Base-by-base conservation (phyloP, 768 basidiomycete genomes). In the Mycena chlorophos region DNA sequence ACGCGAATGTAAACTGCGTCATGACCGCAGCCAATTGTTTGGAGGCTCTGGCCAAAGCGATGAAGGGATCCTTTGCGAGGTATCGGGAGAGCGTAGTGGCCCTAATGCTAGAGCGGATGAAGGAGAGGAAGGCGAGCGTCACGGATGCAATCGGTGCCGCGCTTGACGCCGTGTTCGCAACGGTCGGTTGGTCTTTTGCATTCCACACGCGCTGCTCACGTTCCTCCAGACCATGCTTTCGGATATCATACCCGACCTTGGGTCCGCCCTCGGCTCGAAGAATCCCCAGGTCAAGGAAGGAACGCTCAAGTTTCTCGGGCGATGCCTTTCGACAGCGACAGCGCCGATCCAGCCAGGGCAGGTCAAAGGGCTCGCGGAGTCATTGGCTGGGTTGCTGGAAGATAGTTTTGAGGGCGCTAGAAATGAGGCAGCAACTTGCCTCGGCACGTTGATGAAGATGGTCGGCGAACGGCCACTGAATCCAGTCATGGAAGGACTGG, bases 241-340 rank as follows among this genome's bases (percentile, higher is more conserved):
- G 25, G 94, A 97, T 57, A 83, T 94, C 39, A 77, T 92, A 50
- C 87, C 92, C 14, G 93, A 98, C 69, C 75, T 96, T 39, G 77
- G 90, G 37, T 78, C 85, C 3, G 82, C 87, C 0, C 74, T 96
- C 17, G 85, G 85, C 61, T 87, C 87, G 52, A 99, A 98, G 75
- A 99, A 98, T 65, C 97, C 97, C 1, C 94, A 97, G 71, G 91
- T 97, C 27, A 96, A 97, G 66, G 93, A 96, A 71, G 90, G 92
- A 5, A 88, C 94, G 0, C 74, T 96, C 61, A 91, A 91, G 65
- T 97, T 96, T 65, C 75, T 98, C 25, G 82, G 80, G 19, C 83
- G 96, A 49, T 89, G 84, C 65, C 81, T 99, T 45, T 75, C 84
- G 2, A 79, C 79, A 1, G 91, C 94, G 2, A 80, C 81, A 8